Base-by-base conservation (phyloP, 2,329 filamentous ascomycete genomes). In the Hypoxylon rubiginosum region DNA sequence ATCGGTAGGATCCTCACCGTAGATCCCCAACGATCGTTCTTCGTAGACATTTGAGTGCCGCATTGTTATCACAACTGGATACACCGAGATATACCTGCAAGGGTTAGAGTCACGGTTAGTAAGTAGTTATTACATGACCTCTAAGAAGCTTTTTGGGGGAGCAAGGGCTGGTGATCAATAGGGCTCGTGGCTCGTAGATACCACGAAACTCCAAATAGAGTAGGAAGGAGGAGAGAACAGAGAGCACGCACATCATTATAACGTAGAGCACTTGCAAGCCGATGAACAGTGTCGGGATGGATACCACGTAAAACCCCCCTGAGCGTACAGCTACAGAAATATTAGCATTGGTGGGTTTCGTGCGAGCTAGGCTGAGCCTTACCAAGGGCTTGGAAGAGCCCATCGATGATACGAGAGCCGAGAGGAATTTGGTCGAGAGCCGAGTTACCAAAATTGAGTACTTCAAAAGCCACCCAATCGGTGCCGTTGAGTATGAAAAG, bases 281-380 rank as follows among this genome's bases (percentile, higher is more conserved):
- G 3, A 85, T 84, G 9, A 73, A 77, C 1, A 88, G 80, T 1
- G 82, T 79, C 3, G 86, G 79, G 49, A 92, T 88, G 1, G 83
- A 81, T 30, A 91, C 86, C 21, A 91, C 85, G 54, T 90, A 90
- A 69, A 91, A 90, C 0, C 90, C 90, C 15, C 88, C 88, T 8
- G 87, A 87, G 6, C 90, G 85, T 4, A 91, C 87, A 58, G 88
- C 87, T 80, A 56, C 0, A n/a, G 6, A 2, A 8, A 36, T 9
- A 26, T 72, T 30, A 73, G 67, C 32, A 64, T 28, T 34, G 28
- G 8, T 15, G 15, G 11, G 28, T 19, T 15, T 26, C 10, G 24
- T 58, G 32, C 24, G 28, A 21, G 19, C 15, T 11, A 34, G 43
- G 45, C 9, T 55, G 10, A 73, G 72, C 75, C 82, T 64, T 77